Conservation (phyloP, 2,329 filamentous ascomycete species). For the Pleomassaria siparia region DNA sequence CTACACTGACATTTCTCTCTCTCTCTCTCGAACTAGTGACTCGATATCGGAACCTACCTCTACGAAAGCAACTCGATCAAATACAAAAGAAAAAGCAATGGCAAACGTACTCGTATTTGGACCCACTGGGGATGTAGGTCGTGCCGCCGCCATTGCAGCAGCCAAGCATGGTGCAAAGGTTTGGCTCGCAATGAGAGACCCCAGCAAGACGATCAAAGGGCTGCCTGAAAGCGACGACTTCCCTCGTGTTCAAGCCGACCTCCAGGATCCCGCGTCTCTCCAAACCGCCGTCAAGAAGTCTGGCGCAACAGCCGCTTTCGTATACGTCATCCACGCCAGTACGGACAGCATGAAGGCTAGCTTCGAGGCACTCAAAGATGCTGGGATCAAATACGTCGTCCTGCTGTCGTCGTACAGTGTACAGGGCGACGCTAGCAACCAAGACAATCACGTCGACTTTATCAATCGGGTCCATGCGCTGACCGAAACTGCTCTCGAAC, state of each 20-base stretch:
- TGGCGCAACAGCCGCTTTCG: conserved; percentile 52
- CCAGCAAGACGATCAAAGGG: conserved; percentile 46
- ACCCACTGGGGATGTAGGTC: conserved; percentile 51
- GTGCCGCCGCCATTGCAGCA: conserved; percentile 44
- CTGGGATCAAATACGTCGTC: conserved; percentile 50
- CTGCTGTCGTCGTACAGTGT: conserved; percentile 34
- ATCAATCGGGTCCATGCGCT: conserved; percentile 5
- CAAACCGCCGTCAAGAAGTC: conserved; percentile 43
- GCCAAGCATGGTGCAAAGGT: conserved; percentile 47
- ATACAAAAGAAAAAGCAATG: background rate
- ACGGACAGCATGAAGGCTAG: conserved; percentile 45
- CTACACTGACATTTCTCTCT: too few species aligned
- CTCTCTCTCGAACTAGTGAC: too few species aligned
- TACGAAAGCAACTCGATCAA: background rate
- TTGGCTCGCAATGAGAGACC: conserved; percentile 52
- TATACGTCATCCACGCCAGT: conserved; percentile 44
- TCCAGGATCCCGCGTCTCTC: conserved; percentile 47
- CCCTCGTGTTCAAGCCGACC: conserved; percentile 49
- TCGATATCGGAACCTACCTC: too few species aligned
- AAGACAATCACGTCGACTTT: conserved; percentile 20
- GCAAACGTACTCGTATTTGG: conserved; percentile 52
- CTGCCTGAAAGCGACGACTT: conserved; percentile 35
- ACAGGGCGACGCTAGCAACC: background rate
- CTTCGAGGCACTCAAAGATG: conserved; percentile 48
- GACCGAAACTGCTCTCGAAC: conserved; percentile 6